These are phyloP conservation scores for Bipolaris bicolor DNA, from an alignment of 2,329 filamentous ascomycete genomes.

Conservation along the genomic window DNA sequence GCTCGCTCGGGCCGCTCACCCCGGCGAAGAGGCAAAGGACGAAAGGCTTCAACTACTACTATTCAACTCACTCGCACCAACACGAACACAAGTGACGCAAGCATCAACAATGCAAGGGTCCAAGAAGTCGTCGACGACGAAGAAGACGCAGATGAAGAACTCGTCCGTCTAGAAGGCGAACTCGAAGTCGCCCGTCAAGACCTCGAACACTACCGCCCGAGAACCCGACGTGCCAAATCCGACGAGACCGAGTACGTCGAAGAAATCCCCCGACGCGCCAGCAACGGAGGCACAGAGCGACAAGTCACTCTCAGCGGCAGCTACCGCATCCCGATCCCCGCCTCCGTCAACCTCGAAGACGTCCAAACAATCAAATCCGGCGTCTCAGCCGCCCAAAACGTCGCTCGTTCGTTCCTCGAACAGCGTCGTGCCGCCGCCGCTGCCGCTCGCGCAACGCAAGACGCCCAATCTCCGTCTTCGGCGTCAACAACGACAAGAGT, in stretches of 20 bases:
- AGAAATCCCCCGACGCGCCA: conserved; percentile 34
- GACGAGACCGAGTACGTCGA: conserved; percentile 32
- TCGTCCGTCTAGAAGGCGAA: conserved; percentile 40
- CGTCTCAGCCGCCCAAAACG: conserved; percentile 43
- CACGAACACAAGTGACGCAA: conserved; percentile 3
- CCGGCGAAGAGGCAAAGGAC: conserved; percentile 41
- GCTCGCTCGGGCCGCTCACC: conserved; percentile 34
- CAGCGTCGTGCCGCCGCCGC: conserved; percentile 30
- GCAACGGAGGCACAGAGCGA: conserved; percentile 20
- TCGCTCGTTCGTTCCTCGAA: conserved; percentile 42
- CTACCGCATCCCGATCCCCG: conserved; percentile 47
- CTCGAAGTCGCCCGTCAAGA: conserved; percentile 42
- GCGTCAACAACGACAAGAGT: conserved; percentile 6
- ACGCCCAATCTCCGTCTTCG: background rate
- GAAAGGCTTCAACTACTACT: conserved; percentile 33
- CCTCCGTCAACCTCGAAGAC: conserved; percentile 40
- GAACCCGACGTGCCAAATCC: conserved; percentile 12
- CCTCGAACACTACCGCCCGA: conserved; percentile 33
- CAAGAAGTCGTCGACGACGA: conserved; percentile 22
- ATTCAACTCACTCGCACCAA: conserved; percentile 30
- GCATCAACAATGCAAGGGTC: conserved; percentile 12
- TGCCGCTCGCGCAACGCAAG: conserved; percentile 7
- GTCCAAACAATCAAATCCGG: conserved; percentile 45
- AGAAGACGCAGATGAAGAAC: conserved; percentile 43
- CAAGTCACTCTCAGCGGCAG: conserved; percentile 45